These are phyloP conservation scores for Chaetomium sp. DNA, from an alignment of 2,329 filamentous ascomycete species.

Conservation along the genomic window DNA sequence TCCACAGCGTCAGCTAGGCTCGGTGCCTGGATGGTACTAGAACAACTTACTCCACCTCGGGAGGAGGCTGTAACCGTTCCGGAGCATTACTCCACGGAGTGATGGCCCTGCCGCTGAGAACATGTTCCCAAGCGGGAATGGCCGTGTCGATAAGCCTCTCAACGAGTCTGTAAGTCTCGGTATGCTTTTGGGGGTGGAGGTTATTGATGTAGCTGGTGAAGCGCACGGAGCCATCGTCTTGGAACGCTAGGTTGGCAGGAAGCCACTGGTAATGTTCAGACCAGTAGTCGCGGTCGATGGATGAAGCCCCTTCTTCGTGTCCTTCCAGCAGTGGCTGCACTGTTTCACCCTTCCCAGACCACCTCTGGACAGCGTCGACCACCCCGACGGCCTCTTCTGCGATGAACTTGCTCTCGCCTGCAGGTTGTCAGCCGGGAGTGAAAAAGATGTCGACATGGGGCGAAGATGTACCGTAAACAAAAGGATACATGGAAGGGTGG, in stretches of 20 bases:
- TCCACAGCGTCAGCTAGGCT: neutral
- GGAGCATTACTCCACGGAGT: neutral
- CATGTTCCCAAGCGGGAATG: conserved; percentile 47
- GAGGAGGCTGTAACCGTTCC: conserved; percentile 1
- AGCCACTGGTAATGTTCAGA: conserved; percentile 42
- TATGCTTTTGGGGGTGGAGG: conserved; percentile 43
- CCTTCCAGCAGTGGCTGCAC: conserved; percentile 10
- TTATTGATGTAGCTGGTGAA: conserved; percentile 52
- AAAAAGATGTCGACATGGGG: neutral
- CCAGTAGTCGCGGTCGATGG: conserved; percentile 23
- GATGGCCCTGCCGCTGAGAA: conserved; percentile 15
- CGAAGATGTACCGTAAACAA: conserved; percentile 46
- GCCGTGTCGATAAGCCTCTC: conserved; percentile 43
- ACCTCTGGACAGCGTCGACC: conserved; percentile 34
- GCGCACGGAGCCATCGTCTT: conserved; percentile 36
- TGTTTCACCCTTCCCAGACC: conserved; percentile 34
- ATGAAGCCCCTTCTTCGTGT: neutral
- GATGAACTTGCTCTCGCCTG: conserved; percentile 38
- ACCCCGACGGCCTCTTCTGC: conserved; percentile 39
- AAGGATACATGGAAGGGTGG: conserved; percentile 61
- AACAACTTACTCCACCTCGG: conserved; percentile 2
- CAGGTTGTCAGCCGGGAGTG: conserved; percentile 17
- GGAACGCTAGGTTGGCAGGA: conserved; percentile 43
- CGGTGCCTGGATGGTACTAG: no score
- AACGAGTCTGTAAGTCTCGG: conserved; percentile 40